Percentiles rank a stretch among this genome's conserved stretches.
phyloP scores from a whole-genome alignment of 2,329 filamentous ascomycete genomes.

The Fusarium proliferatum region DNA sequence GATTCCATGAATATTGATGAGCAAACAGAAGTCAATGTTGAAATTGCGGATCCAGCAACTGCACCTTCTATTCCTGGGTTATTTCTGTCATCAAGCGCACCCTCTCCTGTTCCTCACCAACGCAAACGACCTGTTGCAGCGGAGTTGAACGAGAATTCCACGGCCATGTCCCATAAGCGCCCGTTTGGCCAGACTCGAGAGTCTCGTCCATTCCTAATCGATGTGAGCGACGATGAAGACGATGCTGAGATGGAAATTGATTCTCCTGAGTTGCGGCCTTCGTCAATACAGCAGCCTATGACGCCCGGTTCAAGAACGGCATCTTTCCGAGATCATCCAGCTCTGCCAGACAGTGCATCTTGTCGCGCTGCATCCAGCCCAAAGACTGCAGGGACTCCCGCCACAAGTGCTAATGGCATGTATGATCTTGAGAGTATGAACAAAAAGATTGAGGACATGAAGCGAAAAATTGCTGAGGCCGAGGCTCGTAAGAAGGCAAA shows the following conservation, averaged over 20 bases:
- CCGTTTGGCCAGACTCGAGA: constrained; percentile 69
- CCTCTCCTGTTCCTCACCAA: constrained; percentile 31
- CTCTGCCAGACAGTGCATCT: constrained; percentile 54
- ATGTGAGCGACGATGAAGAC: constrained; percentile 81
- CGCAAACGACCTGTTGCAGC: constrained; percentile 68
- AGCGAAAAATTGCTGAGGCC: constrained; percentile 67
- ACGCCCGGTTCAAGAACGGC: constrained; percentile 50
- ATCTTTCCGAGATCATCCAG: constrained; percentile 58
- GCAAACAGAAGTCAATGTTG: constrained; percentile 1
- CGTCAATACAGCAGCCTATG: constrained; percentile 47
- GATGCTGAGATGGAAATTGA: constrained; percentile 76
- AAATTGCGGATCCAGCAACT: constrained; percentile 22
- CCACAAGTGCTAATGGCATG: constrained; percentile 49
- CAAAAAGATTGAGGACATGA: constrained; percentile 70
- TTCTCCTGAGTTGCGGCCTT: constrained; percentile 59
- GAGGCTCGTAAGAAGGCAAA: constrained; percentile 65
- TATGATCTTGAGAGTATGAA: constrained; percentile 63
- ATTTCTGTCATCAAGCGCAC: constrained; percentile 48
- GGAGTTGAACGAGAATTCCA: constrained; percentile 72
- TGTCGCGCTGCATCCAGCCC: constrained; percentile 56
- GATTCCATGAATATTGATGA: constrained; percentile 1
- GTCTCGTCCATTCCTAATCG: constrained; percentile 78
- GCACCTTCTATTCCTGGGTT: constrained; percentile 52
- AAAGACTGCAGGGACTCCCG: constrained; percentile 53
- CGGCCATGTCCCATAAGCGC: constrained; percentile 62